These are phyloP conservation scores for Golovinomyces cichoracearum DNA, from an alignment of 2,329 filamentous ascomycete species.

Conservation along the genomic window DNA sequence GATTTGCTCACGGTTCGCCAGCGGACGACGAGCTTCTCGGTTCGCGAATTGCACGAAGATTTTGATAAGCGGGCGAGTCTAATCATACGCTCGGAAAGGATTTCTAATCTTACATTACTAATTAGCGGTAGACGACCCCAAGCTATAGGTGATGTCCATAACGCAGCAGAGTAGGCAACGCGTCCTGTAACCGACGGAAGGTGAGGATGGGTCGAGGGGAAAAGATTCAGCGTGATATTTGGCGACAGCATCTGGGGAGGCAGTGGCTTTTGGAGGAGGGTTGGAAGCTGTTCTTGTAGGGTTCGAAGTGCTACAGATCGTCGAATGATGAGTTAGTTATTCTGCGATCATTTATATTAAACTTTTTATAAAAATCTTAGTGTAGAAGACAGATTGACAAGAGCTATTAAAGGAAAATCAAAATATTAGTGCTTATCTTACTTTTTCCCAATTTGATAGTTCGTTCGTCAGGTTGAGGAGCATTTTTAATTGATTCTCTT, in stretches of 20 bases:
- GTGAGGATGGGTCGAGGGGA: conserved; percentile 56
- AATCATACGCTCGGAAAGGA: conserved; percentile 65
- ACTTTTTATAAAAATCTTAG: too few relatives aligned
- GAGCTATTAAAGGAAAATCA: too few relatives aligned
- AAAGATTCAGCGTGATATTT: conserved; percentile 43
- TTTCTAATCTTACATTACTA: conserved; percentile 67
- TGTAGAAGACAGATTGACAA: too few relatives aligned
- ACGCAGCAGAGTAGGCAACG: conserved; percentile 70
- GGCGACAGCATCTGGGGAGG: conserved; percentile 55
- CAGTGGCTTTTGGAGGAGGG: conserved; percentile 37
- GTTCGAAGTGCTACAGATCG: conserved; percentile 27
- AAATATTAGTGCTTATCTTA: too few relatives aligned
- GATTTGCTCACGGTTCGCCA: conserved; percentile 48
- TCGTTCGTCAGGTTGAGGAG: conserved; percentile 23
- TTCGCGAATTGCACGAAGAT: conserved; percentile 13
- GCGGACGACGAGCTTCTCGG: conserved; percentile 69
- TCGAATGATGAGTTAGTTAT: too few relatives aligned
- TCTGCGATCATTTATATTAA: too few relatives aligned
- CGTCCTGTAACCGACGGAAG: conserved; percentile 79
- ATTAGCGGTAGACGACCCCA: conserved; percentile 85
- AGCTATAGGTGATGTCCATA: conserved; percentile 88
- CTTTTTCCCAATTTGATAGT: conserved; percentile 27
- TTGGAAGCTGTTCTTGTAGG: conserved; percentile 40
- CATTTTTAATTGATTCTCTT: conserved; percentile 4
- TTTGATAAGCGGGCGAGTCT: conserved; percentile 15